phyloP scores from a whole-genome alignment of 768 basidiomycete species.

The Serendipita sp. region DNA sequence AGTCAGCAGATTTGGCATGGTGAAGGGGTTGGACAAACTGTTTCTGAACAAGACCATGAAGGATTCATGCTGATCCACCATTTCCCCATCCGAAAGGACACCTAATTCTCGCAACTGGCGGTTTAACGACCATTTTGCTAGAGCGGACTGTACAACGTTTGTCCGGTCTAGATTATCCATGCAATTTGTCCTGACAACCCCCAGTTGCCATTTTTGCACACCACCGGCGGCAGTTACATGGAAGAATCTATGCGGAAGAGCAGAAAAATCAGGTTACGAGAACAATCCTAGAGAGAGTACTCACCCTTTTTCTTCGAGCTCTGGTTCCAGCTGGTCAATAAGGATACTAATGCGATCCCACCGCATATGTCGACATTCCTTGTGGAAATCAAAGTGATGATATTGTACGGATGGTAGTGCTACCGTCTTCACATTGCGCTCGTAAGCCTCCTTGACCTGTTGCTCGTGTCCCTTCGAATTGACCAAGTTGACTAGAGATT shows the following conservation, averaged over 20 bases:
- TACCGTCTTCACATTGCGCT: slow-evolving; percentile 54
- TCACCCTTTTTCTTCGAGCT: slow-evolving; percentile 54
- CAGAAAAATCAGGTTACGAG: slow-evolving; percentile 7
- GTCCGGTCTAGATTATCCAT: slow-evolving; percentile 97
- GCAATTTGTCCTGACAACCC: slow-evolving; percentile 84
- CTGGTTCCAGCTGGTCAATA: slow-evolving; percentile 57
- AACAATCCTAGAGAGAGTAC: slow-evolving; percentile 12
- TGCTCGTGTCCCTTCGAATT: slow-evolving; percentile 88
- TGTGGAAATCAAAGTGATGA: slow-evolving; percentile 94
- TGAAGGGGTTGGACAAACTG: slow-evolving; percentile 33
- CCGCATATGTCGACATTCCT: slow-evolving; percentile 84
- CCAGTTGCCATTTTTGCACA: slow-evolving; percentile 46
- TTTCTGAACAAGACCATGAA: slow-evolving; percentile 77
- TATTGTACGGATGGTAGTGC: slow-evolving; percentile 42
- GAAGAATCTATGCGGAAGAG: slow-evolving; percentile 46
- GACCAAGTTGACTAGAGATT: slow-evolving; percentile 75
- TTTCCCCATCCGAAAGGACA: slow-evolving; percentile 51
- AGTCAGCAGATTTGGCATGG: background rate
- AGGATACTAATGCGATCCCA: slow-evolving; percentile 85
- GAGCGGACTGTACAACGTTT: slow-evolving; percentile 85
- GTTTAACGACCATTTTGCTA: slow-evolving; percentile 75
- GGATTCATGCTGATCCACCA: slow-evolving; percentile 66
- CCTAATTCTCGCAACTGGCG: slow-evolving; percentile 59
- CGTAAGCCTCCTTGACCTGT: slow-evolving; percentile 91
- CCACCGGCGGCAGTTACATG: slow-evolving; percentile 36